phyloP scores from a whole-genome alignment of 179 eudicot species.

The Camellia oleifera region DNA sequence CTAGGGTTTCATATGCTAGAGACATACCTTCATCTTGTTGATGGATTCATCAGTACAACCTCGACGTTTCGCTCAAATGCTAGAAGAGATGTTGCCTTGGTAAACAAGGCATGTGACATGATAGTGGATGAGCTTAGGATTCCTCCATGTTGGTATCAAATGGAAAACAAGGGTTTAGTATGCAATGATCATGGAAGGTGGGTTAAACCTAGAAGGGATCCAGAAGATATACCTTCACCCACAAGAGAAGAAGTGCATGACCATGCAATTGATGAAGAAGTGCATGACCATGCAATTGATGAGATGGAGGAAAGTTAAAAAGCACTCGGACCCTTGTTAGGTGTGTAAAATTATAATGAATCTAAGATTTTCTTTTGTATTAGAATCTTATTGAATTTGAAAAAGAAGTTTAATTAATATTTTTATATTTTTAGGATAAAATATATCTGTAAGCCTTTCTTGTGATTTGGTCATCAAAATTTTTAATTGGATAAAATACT shows the following conservation, averaged over 20 bases:
- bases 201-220: conserved; percentile 75
- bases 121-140: conserved; percentile 65
- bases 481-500: too few species aligned
- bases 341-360: background rate
- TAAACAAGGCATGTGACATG: conserved; percentile 72
- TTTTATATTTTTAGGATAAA: too few species aligned
- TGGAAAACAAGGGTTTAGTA: conserved; percentile 58
- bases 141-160: conserved; percentile 65
- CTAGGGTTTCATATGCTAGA: conserved; percentile 70
- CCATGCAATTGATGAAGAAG: conserved; percentile 18
- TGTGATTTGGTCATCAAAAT: too few species aligned
- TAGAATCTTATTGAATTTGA: too few species aligned
- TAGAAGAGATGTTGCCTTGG: conserved; percentile 62
- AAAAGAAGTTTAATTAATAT: too few species aligned
- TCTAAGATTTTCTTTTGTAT: background rate
- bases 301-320: background rate
- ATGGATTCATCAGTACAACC: conserved; percentile 42
- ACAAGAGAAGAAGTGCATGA: conserved; percentile 12
- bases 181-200: conserved; percentile 65
- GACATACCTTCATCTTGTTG: conserved; percentile 67
- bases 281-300: background rate
- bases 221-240: conserved; percentile 67
- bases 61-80: conserved; percentile 47
- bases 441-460: too few species aligned
- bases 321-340: background rate